Conservation (phyloP, 2,329 filamentous ascomycete species). For the Xylogone sp. region DNA sequence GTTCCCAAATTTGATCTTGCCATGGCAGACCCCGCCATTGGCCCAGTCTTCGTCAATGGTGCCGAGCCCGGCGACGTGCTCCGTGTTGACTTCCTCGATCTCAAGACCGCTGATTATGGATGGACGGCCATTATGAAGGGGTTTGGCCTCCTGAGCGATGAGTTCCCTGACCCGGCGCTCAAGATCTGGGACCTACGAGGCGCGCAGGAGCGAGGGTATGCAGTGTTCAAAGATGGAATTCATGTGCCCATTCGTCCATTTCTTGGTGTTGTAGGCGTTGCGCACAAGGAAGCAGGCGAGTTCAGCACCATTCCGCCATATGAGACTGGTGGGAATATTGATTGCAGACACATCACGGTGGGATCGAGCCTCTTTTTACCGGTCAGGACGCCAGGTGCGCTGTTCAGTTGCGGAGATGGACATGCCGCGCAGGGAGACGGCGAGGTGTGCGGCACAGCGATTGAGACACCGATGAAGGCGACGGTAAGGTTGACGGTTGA, state of each 20-base stretch:
- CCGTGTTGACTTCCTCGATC: slow-evolving; percentile 44
- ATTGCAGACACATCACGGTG: slow-evolving; percentile 44
- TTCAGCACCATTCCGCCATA: slow-evolving; percentile 48
- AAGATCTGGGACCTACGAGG: slow-evolving; percentile 46
- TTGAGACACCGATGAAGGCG: slow-evolving; percentile 49
- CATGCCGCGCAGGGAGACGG: slow-evolving; percentile 52
- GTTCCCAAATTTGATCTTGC: slow-evolving; percentile 37
- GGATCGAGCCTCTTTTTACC: slow-evolving; percentile 46
- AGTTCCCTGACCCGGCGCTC: slow-evolving; percentile 39
- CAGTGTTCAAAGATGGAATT: slow-evolving; percentile 44
- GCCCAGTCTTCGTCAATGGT: slow-evolving; percentile 44
- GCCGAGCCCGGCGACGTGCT: slow-evolving; percentile 49
- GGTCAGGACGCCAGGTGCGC: slow-evolving; percentile 43
- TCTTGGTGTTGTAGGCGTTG: slow-evolving; percentile 48
- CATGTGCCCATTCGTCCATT: slow-evolving; percentile 47
- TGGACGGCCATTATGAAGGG: slow-evolving; percentile 48
- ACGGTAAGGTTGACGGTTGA: slow-evolving; percentile 44
- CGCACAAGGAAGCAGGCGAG: slow-evolving; percentile 39
- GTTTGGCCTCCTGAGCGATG: slow-evolving; percentile 46
- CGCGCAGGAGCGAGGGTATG: slow-evolving; percentile 28
- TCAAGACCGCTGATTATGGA: slow-evolving; percentile 42
- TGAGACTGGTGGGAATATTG: slow-evolving; percentile 50
- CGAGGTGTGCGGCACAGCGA: slow-evolving; percentile 52
- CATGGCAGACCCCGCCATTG: slow-evolving; percentile 44
- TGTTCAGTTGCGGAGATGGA: slow-evolving; percentile 52